Conservation (phyloP, 352 stramenopile genomes). For the Phytopythium sindhum region DNA sequence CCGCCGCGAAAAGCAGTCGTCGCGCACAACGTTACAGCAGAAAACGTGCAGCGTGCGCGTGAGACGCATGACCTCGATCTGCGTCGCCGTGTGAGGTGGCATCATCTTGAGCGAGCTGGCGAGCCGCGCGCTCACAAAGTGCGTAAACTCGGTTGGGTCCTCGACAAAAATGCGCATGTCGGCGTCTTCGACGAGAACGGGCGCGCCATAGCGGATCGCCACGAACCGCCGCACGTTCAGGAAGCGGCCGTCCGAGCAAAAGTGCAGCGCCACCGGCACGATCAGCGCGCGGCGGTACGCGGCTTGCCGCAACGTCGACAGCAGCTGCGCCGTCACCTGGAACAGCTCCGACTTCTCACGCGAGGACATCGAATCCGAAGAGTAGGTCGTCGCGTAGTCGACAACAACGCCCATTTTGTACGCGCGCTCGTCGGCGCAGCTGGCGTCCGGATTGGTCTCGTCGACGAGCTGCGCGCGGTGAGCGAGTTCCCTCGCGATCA, state of each 20-base stretch:
- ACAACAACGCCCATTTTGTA: constrained; percentile 70
- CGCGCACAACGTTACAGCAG: constrained; percentile 56
- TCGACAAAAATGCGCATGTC: constrained; percentile 58
- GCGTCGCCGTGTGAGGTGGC: constrained; percentile 43
- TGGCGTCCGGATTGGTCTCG: constrained; percentile 16
- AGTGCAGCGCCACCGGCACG: constrained; percentile 62
- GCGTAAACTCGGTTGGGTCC: constrained; percentile 59
- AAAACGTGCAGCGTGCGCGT: constrained; percentile 71
- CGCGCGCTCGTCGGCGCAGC: constrained; percentile 39
- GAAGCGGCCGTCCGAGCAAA: constrained; percentile 45
- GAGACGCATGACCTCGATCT: constrained; percentile 65
- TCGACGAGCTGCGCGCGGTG: constrained; percentile 48
- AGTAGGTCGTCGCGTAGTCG: constrained; percentile 26
- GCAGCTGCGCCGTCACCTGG: constrained; percentile 48
- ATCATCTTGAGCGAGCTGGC: constrained; percentile 56
- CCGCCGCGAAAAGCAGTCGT: constrained; percentile 68
- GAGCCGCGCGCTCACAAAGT: constrained; percentile 56
- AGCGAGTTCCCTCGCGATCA: constrained; percentile 29
- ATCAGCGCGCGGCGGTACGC: constrained; percentile 46
- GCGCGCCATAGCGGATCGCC: constrained; percentile 56
- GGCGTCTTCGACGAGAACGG: constrained; percentile 54
- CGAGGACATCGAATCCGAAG: constrained; percentile 8
- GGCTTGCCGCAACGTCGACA: constrained; percentile 35
- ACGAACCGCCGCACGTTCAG: constrained; percentile 49
- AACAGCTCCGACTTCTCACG: constrained; percentile 47